A percentile compares a stretch with the other conserved stretches of the same genome.
Evolutionary conservation across 2,329 filamentous ascomycete genomes (phyloP).

Genomic region (Colletotrichum musicola): DNA sequence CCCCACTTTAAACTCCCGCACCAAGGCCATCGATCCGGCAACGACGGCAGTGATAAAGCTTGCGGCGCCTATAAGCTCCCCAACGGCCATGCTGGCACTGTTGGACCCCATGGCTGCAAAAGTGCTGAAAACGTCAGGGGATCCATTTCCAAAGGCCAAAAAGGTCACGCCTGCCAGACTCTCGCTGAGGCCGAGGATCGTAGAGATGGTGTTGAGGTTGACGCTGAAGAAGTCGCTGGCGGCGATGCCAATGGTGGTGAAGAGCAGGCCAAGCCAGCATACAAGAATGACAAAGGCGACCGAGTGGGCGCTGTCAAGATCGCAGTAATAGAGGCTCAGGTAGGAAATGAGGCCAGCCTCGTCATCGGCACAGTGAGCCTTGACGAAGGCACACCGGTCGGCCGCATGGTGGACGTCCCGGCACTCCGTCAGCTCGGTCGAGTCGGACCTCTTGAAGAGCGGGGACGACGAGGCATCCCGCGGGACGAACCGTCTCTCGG

Average conservation of each 20-base stretch:
- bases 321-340: conserved; percentile 91
- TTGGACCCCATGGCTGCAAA: conserved; percentile 98
- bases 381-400: conserved; percentile 91
- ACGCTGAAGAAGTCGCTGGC: conserved; percentile 99
- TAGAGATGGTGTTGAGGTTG: conserved; percentile 93
- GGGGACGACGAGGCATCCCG: conserved; percentile 40
- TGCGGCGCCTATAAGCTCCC: conserved; percentile 93
- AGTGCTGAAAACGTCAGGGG: conserved; percentile 97
- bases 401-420: conserved; percentile 80
- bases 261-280: conserved; percentile 88
- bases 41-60: conserved; percentile 97
- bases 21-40: conserved; percentile 95
- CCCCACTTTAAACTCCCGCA: conserved; percentile 93
- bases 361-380: conserved; percentile 85
- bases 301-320: conserved; percentile 74
- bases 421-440: conserved; percentile 67
- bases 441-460: conserved; percentile 45
- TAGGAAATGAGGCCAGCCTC: conserved; percentile 93
- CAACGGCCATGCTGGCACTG: conserved; percentile 95
- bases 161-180: conserved; percentile 97
- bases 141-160: conserved; percentile 96
- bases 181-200: conserved; percentile 91
- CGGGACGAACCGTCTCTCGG: conserved; percentile 34
- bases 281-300: conserved; percentile 84
- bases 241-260: conserved; percentile 96